A percentile compares a stretch with the other conserved stretches of the same genome.
Evolutionary conservation across 73 alveolate genomes (phyloP).

Genomic region (Tetrahymena malaccensis): DNA sequence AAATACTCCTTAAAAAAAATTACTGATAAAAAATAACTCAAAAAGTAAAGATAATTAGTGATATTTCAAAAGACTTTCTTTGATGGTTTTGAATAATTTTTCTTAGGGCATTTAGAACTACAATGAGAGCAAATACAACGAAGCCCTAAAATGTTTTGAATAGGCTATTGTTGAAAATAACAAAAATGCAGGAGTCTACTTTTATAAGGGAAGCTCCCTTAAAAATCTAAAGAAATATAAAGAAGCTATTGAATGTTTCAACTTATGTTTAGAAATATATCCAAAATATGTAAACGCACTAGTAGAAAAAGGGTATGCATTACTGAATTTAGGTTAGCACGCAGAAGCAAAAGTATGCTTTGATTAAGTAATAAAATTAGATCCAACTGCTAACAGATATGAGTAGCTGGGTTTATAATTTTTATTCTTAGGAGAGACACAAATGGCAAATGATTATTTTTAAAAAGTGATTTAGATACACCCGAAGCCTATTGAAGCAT

Average conservation of each 20-base stretch:
- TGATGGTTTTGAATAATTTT: neutral
- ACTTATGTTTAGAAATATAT: neutral
- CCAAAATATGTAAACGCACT: neutral
- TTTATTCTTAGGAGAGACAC: neutral
- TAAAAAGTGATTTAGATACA: neutral
- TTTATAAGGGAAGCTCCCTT: neutral
- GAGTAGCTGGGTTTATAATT: neutral
- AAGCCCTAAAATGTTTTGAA: neutral
- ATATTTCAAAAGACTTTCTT: neutral
- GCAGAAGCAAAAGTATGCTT: neutral
- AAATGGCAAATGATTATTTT: neutral
- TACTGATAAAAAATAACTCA: neutral
- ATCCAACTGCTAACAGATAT: neutral
- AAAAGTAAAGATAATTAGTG: neutral
- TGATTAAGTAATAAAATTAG: neutral
- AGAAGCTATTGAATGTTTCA: neutral
- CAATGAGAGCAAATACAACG: neutral
- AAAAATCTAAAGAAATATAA: neutral
- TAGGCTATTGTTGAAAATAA: neutral
- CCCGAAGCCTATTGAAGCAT: neutral
- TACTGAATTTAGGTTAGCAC: neutral
- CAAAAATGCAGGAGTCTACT: neutral
- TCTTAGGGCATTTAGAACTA: neutral
- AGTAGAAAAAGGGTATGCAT: neutral
- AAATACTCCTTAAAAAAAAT: no score